phyloP scores from a whole-genome alignment of 257 asterid species.

The Schizonepeta tenuifolia region DNA sequence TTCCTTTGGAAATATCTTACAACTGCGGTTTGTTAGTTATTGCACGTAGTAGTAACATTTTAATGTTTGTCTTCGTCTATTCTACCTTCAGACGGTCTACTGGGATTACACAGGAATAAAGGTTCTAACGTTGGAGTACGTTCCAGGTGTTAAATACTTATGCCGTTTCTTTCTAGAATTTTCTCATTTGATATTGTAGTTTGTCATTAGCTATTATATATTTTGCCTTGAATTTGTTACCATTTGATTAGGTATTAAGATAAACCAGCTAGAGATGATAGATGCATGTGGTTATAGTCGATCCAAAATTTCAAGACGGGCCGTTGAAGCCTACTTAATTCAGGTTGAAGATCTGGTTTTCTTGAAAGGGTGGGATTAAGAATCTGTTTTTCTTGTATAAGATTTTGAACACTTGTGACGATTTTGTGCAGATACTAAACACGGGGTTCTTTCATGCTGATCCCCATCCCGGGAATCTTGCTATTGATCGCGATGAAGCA shows the following conservation, averaged over 20 bases:
- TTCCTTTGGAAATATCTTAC: neutral
- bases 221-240: slow-evolving; percentile 2
- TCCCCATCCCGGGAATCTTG: slow-evolving; percentile 95
- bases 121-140: slow-evolving; percentile 89
- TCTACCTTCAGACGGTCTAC: slow-evolving; percentile 57
- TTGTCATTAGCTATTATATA: neutral
- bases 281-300: slow-evolving; percentile 67
- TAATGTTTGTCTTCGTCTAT: neutral
- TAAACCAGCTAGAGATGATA: slow-evolving; percentile 66
- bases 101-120: slow-evolving; percentile 89
- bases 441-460: slow-evolving; percentile 97
- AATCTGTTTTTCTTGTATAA: neutral
- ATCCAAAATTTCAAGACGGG: slow-evolving; percentile 72
- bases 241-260: slow-evolving; percentile 68
- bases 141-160: slow-evolving; percentile 67
- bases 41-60: slow-evolving; percentile 7
- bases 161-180: neutral
- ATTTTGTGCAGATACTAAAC: slow-evolving; percentile 60
- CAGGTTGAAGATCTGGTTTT: slow-evolving; percentile 49
- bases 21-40: neutral
- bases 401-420: slow-evolving; percentile 11
- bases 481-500: slow-evolving; percentile 78
- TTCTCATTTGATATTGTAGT: neutral
- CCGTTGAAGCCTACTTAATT: slow-evolving; percentile 84
- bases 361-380: neutral